These are phyloP conservation scores for Neofusicoccum sp. DNA, from an alignment of 2,329 filamentous ascomycete species.

Conservation along the genomic window DNA sequence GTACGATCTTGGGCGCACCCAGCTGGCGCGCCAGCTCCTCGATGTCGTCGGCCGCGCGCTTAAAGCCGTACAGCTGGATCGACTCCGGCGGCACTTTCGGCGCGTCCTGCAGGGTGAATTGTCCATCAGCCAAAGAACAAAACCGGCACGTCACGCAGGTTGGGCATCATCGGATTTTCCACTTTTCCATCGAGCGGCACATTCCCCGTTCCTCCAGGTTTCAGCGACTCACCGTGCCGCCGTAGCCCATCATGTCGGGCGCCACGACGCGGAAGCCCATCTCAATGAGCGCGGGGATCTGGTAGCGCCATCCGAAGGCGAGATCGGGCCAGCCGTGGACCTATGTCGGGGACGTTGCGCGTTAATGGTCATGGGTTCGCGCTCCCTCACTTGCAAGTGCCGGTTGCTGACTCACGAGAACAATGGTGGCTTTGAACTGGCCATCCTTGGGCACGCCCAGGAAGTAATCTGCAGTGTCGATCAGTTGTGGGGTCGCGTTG, in stretches of 20 bases:
- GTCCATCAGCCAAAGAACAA: not conserved
- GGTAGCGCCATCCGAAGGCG: constrained; percentile 82
- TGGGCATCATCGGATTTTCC: not conserved
- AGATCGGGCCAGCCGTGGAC: constrained; percentile 83
- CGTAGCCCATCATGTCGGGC: constrained; percentile 85
- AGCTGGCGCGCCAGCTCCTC: constrained; percentile 65
- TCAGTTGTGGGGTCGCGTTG: not conserved
- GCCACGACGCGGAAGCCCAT: constrained; percentile 76
- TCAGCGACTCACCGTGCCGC: constrained; percentile 58
- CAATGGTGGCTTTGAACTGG: constrained; percentile 51
- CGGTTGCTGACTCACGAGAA: constrained; percentile 45
- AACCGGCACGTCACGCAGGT: not conserved
- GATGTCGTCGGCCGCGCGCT: constrained; percentile 72
- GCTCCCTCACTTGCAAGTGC: not conserved
- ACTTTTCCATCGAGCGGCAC: no score
- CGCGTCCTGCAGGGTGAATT: constrained; percentile 34
- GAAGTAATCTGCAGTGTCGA: constrained; percentile 44
- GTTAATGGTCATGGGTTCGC: not conserved
- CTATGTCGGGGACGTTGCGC: constrained; percentile 28
- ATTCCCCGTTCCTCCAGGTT: no score
- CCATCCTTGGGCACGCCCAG: constrained; percentile 47
- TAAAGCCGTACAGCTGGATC: constrained; percentile 65
- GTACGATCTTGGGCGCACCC: constrained; percentile 61
- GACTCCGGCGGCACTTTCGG: constrained; percentile 59
- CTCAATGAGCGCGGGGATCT: constrained; percentile 73